Evolutionary conservation across 1,139 yeast genomes (phyloP), one percentile per base, ranked within the genome.

Genomic region (Lodderomyces pseudojiufengensis): DNA sequence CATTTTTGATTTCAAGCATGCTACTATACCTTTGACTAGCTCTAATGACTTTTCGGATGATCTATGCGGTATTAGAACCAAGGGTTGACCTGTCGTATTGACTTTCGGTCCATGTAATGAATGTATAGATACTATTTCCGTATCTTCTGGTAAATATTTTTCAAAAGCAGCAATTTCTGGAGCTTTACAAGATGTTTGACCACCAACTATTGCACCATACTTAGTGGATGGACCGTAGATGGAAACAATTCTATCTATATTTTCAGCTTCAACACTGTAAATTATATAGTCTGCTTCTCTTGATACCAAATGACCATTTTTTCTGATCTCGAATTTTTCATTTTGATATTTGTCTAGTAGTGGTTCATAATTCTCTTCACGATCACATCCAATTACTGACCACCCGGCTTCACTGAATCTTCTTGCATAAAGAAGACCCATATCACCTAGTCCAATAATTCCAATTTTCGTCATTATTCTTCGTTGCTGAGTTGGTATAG

Each of bases 41-140:
- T 65, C 56, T 20, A 79, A 69, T 18, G 76, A 74, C 21, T 70
- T 76, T 22, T 74, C 75, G 0, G 63, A 47, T 3, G 90, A 82
- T 29, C 88, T 65, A 55, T 90, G 96, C 39, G 78, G 73, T 28
- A 92, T 84, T 13, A 92, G 57, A 3, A 90, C 97, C 52, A 92
- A 67, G 0, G 98, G 97, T 57, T 92, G 98, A 2, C 96, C 97
- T 9, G 79, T 76, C 0, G 97, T 77, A 48, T 82, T 78, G 9
- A 92, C 96, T 41, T 74, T 80, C 1, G 98, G 98, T 0, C 98
- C 98, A 61, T 92, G 98, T 41, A 92, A 65, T 0, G 97, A 90
- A 57, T 92, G 98, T 24, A 95, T 73, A 1, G 95, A 76, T 11
- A 92, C 75, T 27, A 92, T 92, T 33, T 86, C 84, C 4, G 78